Percentiles rank a stretch among this genome's conserved stretches.
Evolutionary conservation across 179 eudicot genomes (phyloP).

Genomic region (Silene noctiflora): DNA sequence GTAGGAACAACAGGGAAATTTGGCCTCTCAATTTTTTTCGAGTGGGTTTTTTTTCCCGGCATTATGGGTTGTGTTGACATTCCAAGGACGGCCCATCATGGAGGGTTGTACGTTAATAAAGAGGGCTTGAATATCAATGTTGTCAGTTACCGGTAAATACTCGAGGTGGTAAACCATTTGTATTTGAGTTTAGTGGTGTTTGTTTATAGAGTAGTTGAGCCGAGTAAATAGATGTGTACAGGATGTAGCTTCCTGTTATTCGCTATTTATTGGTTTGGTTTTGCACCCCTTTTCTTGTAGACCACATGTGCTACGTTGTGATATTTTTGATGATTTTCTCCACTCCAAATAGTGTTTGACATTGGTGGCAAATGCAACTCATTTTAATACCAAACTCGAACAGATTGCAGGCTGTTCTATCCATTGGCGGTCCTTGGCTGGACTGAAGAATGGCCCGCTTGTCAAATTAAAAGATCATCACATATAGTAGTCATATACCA

Average conservation of each 20-base stretch:
- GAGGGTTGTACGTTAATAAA: conserved; percentile 10
- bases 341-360: neutral
- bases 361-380: neutral
- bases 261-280: conserved; percentile 17
- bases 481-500: too few species aligned
- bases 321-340: neutral
- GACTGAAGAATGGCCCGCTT: too few species aligned
- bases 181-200: conserved; percentile 23
- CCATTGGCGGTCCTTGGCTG: too few species aligned
- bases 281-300: conserved; percentile 4
- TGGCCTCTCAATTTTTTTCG: conserved; percentile 26
- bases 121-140: conserved; percentile 14
- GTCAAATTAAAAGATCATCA: too few species aligned
- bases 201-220: conserved; percentile 28
- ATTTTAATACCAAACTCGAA: too few species aligned
- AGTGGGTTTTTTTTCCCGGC: conserved; percentile 19
- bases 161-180: conserved; percentile 29
- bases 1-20: conserved; percentile 15
- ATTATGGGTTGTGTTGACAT: conserved; percentile 14
- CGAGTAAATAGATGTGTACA: conserved; percentile 26
- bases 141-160: conserved; percentile 26
- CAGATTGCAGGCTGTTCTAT: too few species aligned
- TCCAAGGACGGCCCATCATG: neutral
- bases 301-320: neutral
- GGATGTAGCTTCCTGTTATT: conserved; percentile 15